Evolutionary conservation across 1,284 basidiomycete genomes (phyloP).

Genomic region (Leccinum fuscescens): DNA sequence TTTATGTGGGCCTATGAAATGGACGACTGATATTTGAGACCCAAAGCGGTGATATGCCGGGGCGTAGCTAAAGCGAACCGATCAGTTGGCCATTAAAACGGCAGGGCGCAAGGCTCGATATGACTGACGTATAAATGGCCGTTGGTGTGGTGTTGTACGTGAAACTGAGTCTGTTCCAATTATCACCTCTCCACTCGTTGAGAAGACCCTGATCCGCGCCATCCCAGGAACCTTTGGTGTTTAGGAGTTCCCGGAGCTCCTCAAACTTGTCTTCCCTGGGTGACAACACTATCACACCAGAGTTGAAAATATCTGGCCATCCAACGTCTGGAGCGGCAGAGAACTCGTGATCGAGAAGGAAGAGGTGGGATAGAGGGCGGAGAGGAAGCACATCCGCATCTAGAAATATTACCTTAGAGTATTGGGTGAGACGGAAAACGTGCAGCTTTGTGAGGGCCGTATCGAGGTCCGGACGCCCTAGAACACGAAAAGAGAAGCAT

Average conservation of each 20-base stretch:
- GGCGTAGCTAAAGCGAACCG: constrained; percentile 65
- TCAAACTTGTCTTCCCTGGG: constrained; percentile 84
- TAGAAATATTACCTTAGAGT: constrained; percentile 88
- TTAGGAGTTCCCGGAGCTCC: constrained; percentile 67
- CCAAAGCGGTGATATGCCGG: constrained; percentile 95
- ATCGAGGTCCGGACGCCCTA: constrained; percentile 90
- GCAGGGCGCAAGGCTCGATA: constrained; percentile 19
- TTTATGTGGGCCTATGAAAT: constrained; percentile 94
- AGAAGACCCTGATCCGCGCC: constrained; percentile 96
- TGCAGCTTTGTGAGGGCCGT: constrained; percentile 95
- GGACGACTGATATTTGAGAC: constrained; percentile 82
- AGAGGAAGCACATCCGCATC: constrained; percentile 95
- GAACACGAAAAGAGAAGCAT: constrained; percentile 13
- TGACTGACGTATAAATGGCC: constrained; percentile 90
- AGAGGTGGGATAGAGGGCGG: constrained; percentile 85
- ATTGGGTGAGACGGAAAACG: constrained; percentile 87
- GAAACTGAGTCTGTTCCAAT: constrained; percentile 93
- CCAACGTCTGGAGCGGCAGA: constrained; percentile 94
- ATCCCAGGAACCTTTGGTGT: constrained; percentile 87
- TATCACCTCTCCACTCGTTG: constrained; percentile 86
- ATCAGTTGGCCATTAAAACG: constrained; percentile 27
- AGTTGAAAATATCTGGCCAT: constrained; percentile 99
- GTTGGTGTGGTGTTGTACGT: constrained; percentile 97
- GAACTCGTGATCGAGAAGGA: constrained; percentile 71
- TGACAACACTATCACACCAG: constrained; percentile 86